Evolutionary conservation across 257 asterid genomes (phyloP).

Genomic region (Salvia hispanica): DNA sequence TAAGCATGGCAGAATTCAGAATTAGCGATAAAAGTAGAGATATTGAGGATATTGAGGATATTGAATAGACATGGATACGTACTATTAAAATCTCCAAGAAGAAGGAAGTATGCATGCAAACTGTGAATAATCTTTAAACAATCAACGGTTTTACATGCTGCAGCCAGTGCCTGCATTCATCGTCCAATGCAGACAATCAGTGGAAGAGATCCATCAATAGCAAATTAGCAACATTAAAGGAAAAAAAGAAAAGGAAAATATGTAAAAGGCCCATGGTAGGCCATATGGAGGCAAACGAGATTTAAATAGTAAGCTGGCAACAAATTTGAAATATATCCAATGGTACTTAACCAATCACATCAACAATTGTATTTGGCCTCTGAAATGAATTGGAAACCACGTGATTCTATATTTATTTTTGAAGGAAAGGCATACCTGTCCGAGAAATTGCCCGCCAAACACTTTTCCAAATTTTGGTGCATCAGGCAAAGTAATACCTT

Average conservation of each 20-base stretch:
- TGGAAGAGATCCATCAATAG: slow-evolving; percentile 16
- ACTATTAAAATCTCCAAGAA: slow-evolving; percentile 81
- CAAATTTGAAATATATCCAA: background rate
- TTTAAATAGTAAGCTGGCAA: background rate
- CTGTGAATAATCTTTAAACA: slow-evolving; percentile 90
- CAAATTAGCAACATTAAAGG: slow-evolving; percentile 11
- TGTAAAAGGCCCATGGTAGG: slow-evolving; percentile 13
- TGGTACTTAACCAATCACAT: slow-evolving; percentile 19
- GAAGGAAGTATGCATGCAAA: slow-evolving; percentile 91
- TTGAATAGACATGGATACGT: slow-evolving; percentile 33
- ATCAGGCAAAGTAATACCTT: slow-evolving; percentile 90
- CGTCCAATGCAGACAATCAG: slow-evolving; percentile 34
- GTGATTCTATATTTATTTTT: slow-evolving; percentile 6
- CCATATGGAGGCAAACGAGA: slow-evolving; percentile 12
- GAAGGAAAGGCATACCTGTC: slow-evolving; percentile 65
- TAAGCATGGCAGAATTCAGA: slow-evolving; percentile 9
- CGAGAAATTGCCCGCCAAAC: slow-evolving; percentile 97
- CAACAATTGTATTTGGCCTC: background rate
- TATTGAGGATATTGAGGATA: slow-evolving; percentile 19
- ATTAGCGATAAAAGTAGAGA: slow-evolving; percentile 11
- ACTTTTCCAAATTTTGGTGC: slow-evolving; percentile 93
- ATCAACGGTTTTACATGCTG: slow-evolving; percentile 95
- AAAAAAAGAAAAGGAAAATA: slow-evolving; percentile 9
- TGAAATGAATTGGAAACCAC: slow-evolving; percentile 8
- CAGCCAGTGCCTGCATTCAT: slow-evolving; percentile 93